Evolutionary conservation across 2,329 filamentous ascomycete genomes (phyloP), one percentile per base, ranked within the genome.

Genomic region (Aaosphaeria arxii): DNA sequence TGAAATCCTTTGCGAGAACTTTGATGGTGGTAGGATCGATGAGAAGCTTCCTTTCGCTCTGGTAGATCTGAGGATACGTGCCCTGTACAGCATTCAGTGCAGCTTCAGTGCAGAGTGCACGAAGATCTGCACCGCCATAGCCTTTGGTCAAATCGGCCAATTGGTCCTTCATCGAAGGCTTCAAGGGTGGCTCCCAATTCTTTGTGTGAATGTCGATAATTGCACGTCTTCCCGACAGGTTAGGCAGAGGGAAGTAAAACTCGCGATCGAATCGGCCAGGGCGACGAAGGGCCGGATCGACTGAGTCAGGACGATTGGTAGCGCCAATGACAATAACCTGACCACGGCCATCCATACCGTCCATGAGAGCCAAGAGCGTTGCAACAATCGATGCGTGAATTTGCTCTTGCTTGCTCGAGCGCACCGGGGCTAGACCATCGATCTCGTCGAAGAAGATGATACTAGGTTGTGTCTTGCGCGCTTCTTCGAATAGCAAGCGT

Each of bases 381-480:
- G 78, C 73, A 13, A 78, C 77, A 46, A 99, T 99, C 2, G 92
- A 97, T 5, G 94, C 91, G 71, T 99, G 94, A 50, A 97, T 97
- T 72, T 99, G 94, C 67, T 99, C 94, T 73, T 97, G 92, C 70
- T 97, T 97, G 72, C 92, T 96, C 9, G 94, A 97, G 59, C 94
- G 83, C 32, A 97, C 94, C 44, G 94, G 95, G 3, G 94, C 94
- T 55, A 99, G 79, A 47, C 94, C 94, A 73, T 99, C 94, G 58
- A 99, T 99, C 70, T 99, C 94, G 68, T 99, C 94, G 60, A 99
- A 97, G 76, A 99, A 99, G 69, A 99, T 99, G 71, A 99, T 99
- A 69, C 92, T 97, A 0, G 94, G 94, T 64, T 99, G 94, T 1
- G 88, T 97, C 69, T 91, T 94, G 52, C 92, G 83, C 11, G 94